Conservation (phyloP, 129 eudicot genomes). For the Escallonia rubra region DNA sequence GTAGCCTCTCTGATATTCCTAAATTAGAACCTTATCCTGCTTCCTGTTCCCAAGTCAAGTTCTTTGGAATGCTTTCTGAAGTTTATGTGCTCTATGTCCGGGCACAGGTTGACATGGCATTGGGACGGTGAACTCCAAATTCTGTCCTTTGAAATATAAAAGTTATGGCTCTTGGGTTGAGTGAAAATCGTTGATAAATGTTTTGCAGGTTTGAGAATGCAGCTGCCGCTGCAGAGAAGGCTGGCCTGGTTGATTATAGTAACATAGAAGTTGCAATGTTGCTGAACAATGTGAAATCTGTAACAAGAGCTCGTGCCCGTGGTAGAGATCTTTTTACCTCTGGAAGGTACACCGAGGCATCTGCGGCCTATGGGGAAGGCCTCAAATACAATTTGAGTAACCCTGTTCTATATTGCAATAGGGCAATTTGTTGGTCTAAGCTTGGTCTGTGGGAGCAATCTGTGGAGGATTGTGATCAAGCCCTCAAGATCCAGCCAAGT, state of each 20-base stretch:
- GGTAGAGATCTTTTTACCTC: slow-evolving; percentile 49
- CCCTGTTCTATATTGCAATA: slow-evolving; percentile 47
- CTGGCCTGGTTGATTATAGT: slow-evolving; percentile 31
- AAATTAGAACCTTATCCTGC: slow-evolving; percentile 43
- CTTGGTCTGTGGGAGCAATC: slow-evolving; percentile 58
- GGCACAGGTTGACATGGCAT: slow-evolving; percentile 51
- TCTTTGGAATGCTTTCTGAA: slow-evolving; percentile 44
- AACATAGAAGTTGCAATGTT: slow-evolving; percentile 46
- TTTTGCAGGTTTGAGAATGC: slow-evolving; percentile 57
- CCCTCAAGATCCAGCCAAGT: slow-evolving; percentile 53
- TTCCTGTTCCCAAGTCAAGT: slow-evolving; percentile 37
- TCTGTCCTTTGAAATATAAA: not conserved
- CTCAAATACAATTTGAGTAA: slow-evolving; percentile 44
- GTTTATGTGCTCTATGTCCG: slow-evolving; percentile 46
- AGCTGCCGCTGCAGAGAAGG: slow-evolving; percentile 45
- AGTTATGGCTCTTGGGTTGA: not conserved
- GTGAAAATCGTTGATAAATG: slow-evolving; percentile 1
- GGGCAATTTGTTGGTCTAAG: slow-evolving; percentile 64
- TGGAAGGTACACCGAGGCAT: slow-evolving; percentile 47
- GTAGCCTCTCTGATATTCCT: slow-evolving; percentile 30
- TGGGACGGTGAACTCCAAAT: slow-evolving; percentile 40
- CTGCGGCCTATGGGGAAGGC: slow-evolving; percentile 54
- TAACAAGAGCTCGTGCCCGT: slow-evolving; percentile 41
- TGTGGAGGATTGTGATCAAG: slow-evolving; percentile 44
- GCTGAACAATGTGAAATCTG: slow-evolving; percentile 37